These are phyloP conservation scores for Trichosanthes truncata DNA, from an alignment of 306 rosid species.

Conservation along the genomic window DNA sequence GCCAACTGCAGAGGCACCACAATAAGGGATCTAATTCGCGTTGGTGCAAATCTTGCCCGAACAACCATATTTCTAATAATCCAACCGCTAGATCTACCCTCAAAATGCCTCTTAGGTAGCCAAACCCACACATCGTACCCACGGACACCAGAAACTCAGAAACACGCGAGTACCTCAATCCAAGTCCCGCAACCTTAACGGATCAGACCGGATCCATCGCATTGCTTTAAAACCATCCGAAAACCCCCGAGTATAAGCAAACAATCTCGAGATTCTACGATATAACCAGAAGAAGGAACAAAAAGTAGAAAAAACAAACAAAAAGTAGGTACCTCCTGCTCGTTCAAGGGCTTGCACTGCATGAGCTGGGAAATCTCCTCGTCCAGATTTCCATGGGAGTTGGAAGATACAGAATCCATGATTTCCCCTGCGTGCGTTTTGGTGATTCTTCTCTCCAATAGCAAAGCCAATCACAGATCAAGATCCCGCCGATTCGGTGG, in stretches of 20 bases:
- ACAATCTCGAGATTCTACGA: neutral
- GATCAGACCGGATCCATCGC: slow-evolving; percentile 31
- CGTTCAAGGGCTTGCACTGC: slow-evolving; percentile 99
- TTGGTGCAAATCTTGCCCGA: neutral
- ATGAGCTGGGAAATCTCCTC: slow-evolving; percentile 94
- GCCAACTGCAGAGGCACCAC: neutral
- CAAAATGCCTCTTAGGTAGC: neutral
- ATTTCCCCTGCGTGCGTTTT: slow-evolving; percentile 1
- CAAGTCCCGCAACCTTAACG: neutral
- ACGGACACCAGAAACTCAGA: neutral
- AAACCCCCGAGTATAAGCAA: neutral
- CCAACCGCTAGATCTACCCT: slow-evolving; percentile 5
- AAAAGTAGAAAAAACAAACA: neutral
- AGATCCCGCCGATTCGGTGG: slow-evolving; percentile 21
- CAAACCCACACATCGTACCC: neutral
- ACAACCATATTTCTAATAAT: neutral
- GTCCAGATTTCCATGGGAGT: slow-evolving; percentile 79
- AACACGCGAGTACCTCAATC: neutral
- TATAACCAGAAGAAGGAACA: neutral
- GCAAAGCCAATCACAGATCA: slow-evolving; percentile 21
- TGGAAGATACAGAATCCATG: slow-evolving; percentile 80
- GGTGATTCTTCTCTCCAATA: neutral
- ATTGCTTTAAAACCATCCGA: slow-evolving; percentile 8
- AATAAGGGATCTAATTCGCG: neutral
- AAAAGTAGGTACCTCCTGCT: slow-evolving; percentile 54